Percentiles rank a stretch among this genome's conserved stretches.
These are phyloP conservation scores for Amanita rubescens DNA, from an alignment of 768 basidiomycete genomes.

Conservation along the genomic window DNA sequence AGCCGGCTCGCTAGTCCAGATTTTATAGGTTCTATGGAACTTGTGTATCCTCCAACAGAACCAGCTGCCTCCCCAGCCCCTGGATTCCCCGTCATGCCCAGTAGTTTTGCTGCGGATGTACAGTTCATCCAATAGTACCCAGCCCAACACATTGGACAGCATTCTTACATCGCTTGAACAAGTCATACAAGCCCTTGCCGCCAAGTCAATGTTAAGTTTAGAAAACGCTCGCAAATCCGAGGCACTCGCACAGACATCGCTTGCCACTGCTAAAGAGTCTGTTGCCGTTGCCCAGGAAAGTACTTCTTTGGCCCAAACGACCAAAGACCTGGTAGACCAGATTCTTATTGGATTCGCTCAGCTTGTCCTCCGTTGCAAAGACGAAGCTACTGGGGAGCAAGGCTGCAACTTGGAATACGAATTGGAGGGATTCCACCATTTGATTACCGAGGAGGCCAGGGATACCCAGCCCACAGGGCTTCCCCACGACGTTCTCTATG, in stretches of 20 bases:
- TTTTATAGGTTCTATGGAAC: background rate
- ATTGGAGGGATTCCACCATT: background rate
- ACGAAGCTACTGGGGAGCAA: constrained; percentile 10
- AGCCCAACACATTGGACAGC: background rate
- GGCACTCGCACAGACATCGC: constrained; percentile 23
- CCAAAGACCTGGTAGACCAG: background rate
- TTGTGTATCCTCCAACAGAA: constrained; percentile 1
- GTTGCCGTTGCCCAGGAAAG: constrained; percentile 6
- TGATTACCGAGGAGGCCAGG: background rate
- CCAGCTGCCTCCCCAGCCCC: background rate
- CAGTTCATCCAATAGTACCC: background rate
- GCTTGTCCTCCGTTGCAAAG: background rate
- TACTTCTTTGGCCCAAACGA: constrained; percentile 12
- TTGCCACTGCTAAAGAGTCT: constrained; percentile 20
- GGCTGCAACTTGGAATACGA: constrained; percentile 1
- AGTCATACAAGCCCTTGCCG: constrained; percentile 18
- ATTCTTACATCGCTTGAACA: background rate
- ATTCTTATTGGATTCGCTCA: background rate
- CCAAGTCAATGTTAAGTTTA: constrained; percentile 16
- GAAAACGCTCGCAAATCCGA: constrained; percentile 20
- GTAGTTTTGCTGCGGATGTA: background rate
- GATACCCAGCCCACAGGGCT: background rate
- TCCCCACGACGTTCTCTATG: background rate
- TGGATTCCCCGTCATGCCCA: background rate
- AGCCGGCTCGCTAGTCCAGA: background rate